Evolutionary conservation across 495 filamentous ascomycete species (phyloP).

Genomic region (Hypoxylon crocopeplum): DNA sequence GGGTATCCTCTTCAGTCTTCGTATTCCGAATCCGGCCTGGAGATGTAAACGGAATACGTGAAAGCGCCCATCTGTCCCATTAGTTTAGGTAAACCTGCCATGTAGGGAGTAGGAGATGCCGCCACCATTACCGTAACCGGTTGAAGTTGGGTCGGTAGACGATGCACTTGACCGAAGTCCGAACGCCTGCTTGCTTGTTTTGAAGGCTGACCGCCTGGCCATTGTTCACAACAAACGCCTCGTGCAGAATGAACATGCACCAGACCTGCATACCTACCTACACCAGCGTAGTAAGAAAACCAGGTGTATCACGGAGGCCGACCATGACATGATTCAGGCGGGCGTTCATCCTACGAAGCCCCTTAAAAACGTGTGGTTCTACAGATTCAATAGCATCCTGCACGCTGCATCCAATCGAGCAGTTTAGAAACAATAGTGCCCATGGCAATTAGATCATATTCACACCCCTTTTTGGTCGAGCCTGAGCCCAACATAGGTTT

Average conservation of each 20-base stretch:
- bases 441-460: conserved; percentile 37
- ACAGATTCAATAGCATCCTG: conserved; percentile 26
- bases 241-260: neutral
- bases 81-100: neutral
- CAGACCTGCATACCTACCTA: neutral
- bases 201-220: conserved; percentile 1
- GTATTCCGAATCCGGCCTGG: neutral
- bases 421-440: neutral
- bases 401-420: conserved; percentile 3
- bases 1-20: neutral
- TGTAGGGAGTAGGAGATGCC: neutral
- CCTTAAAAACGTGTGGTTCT: conserved; percentile 19
- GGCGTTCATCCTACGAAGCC: conserved; percentile 4
- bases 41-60: conserved; percentile 2
- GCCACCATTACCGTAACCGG: conserved; percentile 7
- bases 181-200: conserved; percentile 10
- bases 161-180: conserved; percentile 35
- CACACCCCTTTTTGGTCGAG: conserved; percentile 26
- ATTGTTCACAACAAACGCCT: conserved; percentile 1
- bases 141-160: neutral
- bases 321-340: neutral
- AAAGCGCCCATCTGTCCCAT: too few relatives aligned
- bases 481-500: conserved; percentile 23
- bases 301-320: conserved; percentile 5
- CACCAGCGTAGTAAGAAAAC: neutral